phyloP scores from a whole-genome alignment of 805 yeast genomes.

The Wickerhamomyces silvicola region DNA sequence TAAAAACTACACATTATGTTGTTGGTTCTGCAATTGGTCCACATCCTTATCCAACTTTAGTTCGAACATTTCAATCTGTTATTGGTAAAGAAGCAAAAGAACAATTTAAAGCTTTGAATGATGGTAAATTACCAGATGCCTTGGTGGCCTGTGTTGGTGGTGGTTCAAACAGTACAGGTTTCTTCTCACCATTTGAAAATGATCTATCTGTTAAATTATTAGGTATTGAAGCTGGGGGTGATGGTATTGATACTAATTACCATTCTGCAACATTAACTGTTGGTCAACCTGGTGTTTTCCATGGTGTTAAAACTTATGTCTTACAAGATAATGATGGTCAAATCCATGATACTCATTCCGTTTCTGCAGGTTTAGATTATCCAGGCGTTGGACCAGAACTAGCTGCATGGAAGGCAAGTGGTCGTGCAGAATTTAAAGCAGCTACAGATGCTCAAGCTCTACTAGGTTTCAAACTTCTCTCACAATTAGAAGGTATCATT shows the following conservation, averaged over 20 bases:
- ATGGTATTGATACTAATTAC: constrained; percentile 79
- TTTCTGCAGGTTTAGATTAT: constrained; percentile 96
- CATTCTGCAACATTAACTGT: constrained; percentile 96
- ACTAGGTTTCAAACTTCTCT: constrained; percentile 78
- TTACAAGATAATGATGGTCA: constrained; percentile 92
- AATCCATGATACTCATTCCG: constrained; percentile 95
- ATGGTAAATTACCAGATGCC: constrained; percentile 84
- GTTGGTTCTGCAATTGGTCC: constrained; percentile 99
- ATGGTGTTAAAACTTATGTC: constrained; percentile 93
- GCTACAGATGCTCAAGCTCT: constrained; percentile 96
- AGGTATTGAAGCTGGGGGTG: constrained; percentile 99
- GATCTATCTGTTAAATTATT: constrained; percentile 71
- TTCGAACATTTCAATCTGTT: constrained; percentile 95
- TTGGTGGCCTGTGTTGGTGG: constrained; percentile 99
- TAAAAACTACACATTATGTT: constrained; percentile 83
- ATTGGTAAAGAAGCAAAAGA: constrained; percentile 93
- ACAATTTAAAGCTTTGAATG: constrained; percentile 73
- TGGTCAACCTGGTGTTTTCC: constrained; percentile 96
- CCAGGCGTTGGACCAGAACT: constrained; percentile 99
- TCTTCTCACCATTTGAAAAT: constrained; percentile 89
- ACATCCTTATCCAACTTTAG: constrained; percentile 97
- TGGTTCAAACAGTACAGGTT: constrained; percentile 94
- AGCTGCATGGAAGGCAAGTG: constrained; percentile 90
- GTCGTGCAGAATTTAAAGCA: constrained; percentile 85
- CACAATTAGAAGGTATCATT: constrained; percentile 95